Evolutionary conservation across 2,329 filamentous ascomycete species (phyloP), one percentile per base, ranked within the genome.

Genomic region (Fusarium temperatum): DNA sequence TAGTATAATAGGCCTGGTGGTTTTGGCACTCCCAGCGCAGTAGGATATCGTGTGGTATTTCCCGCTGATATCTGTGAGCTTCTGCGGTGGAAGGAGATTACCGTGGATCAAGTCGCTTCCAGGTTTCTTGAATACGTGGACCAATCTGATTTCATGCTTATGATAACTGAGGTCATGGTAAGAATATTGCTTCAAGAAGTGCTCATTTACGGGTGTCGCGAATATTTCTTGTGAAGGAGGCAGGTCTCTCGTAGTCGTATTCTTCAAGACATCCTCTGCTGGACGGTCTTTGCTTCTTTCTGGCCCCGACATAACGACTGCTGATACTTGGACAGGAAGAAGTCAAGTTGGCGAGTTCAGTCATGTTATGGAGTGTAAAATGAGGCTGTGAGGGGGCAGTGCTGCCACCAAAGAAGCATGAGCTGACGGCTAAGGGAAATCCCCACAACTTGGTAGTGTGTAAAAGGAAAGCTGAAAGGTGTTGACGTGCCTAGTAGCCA

Each of bases 271-370:
- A 8, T 12, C 20, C 1, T 36, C 35, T 14, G 0, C 9, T 17
- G 17, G 8, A 8, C 20, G 8, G 6, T 20, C 30, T 2, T 53
- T 17, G 0, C 30, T 36, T 26, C 8, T 10, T 6, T 5, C n/a
- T 6, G 3, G 15, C 0, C 5, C 8, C 4, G 11, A 53, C 32
- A 53, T 36, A 12, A n/a, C 0, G 20, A 4, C n/a, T 10, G 5
- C 5, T 20, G 48, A 26, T 44, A 22, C 11, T 22, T 10, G 22
- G 13, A 22, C 14, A n/a, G 20, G 26, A 10, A 13, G 30, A 30
- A 7, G 9, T 10, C 6, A 6, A 24, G 8, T 51, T 36, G 11
- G 12, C 6, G 5, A n/a, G n/a, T 12, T 8, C 5, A n/a, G n/a
- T 8, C 3, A 20, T 28, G 4, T 28, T 38, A 28, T 54, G 4